Base-by-base conservation (phyloP, 129 eudicot species). In the Mikania micrantha region DNA sequence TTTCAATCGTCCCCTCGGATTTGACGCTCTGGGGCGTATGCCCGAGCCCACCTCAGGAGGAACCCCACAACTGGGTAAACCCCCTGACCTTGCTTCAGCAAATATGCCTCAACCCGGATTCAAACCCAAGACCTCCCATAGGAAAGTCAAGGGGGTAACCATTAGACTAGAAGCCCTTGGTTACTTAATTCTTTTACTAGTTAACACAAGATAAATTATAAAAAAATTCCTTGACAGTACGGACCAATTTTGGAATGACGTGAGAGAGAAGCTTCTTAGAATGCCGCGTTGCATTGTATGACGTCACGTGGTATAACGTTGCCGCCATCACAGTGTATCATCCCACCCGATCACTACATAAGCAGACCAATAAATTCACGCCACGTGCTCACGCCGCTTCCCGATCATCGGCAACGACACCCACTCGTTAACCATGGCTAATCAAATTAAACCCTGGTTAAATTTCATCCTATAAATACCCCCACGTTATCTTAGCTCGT, bases 231-330 rank as follows among this genome's bases (percentile, higher is more conserved):
- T 16, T 11, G 7, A 28, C 20, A 2, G 78, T 74, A 74, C 67
- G 78, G 68, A 56, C 0, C 20, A 7, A 13, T 16, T 36, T 36
- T 28, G 16, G 47, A 25, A 72, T n/a, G 17, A 7, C 34, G 0
- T 12, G 20, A 34, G 28, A 34, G 28, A 15, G 77, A 74, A 66
- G 68, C 62, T 74, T 66, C 79, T 1, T 19, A 16, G 78, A 41
- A 73, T 67, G 15, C 54, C 80, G 80, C 64, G 70, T 75, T 58
- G 9, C 12, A 31, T 20, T 13, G 31, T 45, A 11, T 9, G 66
- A 54, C 68, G 60, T 74, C 61, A 66, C 7, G 15, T 2, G 1
- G 8, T 74, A 61, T 22, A 12, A 66, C 40, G 66, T 54, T 19
- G 31, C 59, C 59, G n/a, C 19, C 29, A 38, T 70, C 24, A 13